Evolutionary conservation across 352 stramenopile species (phyloP), one percentile per base, ranked within the genome.

Genomic region (Globisporangium mamillatum): DNA sequence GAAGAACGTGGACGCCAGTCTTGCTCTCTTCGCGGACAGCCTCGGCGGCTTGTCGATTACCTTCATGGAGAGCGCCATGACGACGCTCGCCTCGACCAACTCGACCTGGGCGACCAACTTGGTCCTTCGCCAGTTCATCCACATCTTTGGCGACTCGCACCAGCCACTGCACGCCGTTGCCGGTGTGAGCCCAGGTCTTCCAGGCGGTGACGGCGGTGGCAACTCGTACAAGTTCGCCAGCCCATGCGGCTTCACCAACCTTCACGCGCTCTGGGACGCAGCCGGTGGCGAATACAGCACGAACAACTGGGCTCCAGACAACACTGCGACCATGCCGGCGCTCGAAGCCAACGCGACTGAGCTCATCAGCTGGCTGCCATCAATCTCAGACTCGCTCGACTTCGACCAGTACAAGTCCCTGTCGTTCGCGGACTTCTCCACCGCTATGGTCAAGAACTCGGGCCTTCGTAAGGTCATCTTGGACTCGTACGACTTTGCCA

Each of bases 101-200:
- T 91, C 83, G n/a, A 71, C 77, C 52, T 91, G 83, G 83, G 75
- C 81, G 7, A 78, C 77, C 60, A 91, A 91, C 77, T 56, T 89
- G 8, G 72, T 79, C 41, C 62, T 91, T 10, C 83, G 83, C 27
- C 79, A 90, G 73, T 85, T 91, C 71, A 85, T 91, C 72, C 83
- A 91, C 74, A 81, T 90, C 69, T 80, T 90, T 55, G 82, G 76
- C 1, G 83, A 92, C 59, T 61, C 88, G 27, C 80, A 90, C 61
- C 82, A 92, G 58, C 83, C 83, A 0, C 70, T 90, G 25, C 83
- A 92, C 74, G 77, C 77, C 3, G 74, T 89, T 0, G 73, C 72
- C 0, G 81, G 78, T 18, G 73, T 90, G 63, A 84, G 71, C 25
- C 70, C 69, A 6, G 72, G 75, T 25, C 76, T 87, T 53, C 84